phyloP scores from a whole-genome alignment of 2,329 filamentous ascomycete genomes.

The Ascochyta lentis region DNA sequence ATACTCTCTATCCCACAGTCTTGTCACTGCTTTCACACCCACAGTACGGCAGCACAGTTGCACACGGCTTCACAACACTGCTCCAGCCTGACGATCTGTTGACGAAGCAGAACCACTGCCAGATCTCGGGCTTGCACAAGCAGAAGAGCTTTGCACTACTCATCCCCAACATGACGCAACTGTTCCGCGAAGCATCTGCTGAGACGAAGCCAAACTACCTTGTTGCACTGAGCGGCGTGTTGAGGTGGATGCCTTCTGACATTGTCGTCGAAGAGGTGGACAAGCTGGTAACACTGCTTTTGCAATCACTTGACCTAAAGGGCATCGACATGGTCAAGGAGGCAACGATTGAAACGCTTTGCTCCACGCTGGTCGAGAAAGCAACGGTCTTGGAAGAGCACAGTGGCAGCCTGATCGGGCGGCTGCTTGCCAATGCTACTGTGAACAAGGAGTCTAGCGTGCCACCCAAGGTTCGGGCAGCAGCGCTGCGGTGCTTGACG shows the following conservation, averaged over 20 bases:
- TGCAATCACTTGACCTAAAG: constrained; percentile 67
- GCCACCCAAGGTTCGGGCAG: constrained; percentile 53
- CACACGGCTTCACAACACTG: constrained; percentile 65
- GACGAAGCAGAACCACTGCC: constrained; percentile 65
- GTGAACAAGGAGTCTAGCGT: constrained; percentile 26
- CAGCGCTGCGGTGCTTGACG: constrained; percentile 57
- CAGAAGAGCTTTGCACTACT: constrained; percentile 69
- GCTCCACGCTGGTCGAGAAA: constrained; percentile 64
- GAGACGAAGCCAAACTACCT: constrained; percentile 66
- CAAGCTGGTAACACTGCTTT: constrained; percentile 64
- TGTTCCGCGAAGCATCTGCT: constrained; percentile 56
- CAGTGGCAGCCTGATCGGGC: constrained; percentile 62
- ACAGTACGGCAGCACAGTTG: constrained; percentile 58
- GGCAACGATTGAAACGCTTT: constrained; percentile 66
- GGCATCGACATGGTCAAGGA: constrained; percentile 62
- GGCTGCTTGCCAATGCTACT: constrained; percentile 58
- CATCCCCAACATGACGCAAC: constrained; percentile 61
- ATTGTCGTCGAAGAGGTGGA: constrained; percentile 66
- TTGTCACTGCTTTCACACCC: constrained; percentile 59
- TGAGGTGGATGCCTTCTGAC: constrained; percentile 65
- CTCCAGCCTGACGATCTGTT: constrained; percentile 67
- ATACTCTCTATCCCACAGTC: constrained; percentile 52
- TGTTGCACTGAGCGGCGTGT: constrained; percentile 67
- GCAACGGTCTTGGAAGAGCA: constrained; percentile 62
- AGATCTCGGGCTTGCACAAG: constrained; percentile 67